Evolutionary conservation across 345 rosid species (phyloP).

Genomic region (Hibiscus tridactylites): DNA sequence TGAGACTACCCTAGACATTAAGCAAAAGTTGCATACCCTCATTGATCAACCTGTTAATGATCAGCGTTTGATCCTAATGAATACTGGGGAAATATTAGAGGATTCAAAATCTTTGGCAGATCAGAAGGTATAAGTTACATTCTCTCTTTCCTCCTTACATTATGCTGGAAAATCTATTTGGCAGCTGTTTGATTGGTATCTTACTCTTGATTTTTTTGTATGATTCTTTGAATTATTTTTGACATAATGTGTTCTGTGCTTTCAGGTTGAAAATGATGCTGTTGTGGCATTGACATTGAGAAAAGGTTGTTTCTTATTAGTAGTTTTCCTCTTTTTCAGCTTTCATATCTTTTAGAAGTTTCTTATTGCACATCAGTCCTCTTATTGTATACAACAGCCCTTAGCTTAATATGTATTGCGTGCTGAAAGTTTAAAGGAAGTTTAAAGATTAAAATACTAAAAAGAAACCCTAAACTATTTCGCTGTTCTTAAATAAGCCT

Average conservation of each 20-base stretch:
- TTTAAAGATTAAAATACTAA: background rate
- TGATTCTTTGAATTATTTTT: background rate
- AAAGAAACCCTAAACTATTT: background rate
- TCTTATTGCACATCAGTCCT: background rate
- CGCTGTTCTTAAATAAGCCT: too few relatives aligned
- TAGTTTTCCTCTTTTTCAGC: conserved; percentile 1
- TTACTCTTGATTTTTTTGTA: background rate
- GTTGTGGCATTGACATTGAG: conserved; percentile 79
- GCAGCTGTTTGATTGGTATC: background rate
- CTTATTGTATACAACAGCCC: background rate
- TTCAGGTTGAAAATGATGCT: conserved; percentile 95
- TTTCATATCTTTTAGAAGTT: background rate
- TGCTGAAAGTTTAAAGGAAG: background rate
- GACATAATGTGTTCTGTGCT: conserved; percentile 6
- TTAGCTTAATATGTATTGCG: background rate
- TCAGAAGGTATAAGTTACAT: conserved; percentile 30
- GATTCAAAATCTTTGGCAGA: conserved; percentile 4
- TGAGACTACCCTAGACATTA: conserved; percentile 61
- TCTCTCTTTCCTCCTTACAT: background rate
- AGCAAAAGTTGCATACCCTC: conserved; percentile 61
- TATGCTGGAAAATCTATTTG: background rate
- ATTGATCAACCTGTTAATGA: conserved; percentile 25
- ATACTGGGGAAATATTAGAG: background rate
- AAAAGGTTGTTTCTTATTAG: conserved; percentile 45
- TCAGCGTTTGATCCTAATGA: background rate